phyloP scores from a whole-genome alignment of 2,329 filamentous ascomycete genomes.

The Salinomyces thailandicus region DNA sequence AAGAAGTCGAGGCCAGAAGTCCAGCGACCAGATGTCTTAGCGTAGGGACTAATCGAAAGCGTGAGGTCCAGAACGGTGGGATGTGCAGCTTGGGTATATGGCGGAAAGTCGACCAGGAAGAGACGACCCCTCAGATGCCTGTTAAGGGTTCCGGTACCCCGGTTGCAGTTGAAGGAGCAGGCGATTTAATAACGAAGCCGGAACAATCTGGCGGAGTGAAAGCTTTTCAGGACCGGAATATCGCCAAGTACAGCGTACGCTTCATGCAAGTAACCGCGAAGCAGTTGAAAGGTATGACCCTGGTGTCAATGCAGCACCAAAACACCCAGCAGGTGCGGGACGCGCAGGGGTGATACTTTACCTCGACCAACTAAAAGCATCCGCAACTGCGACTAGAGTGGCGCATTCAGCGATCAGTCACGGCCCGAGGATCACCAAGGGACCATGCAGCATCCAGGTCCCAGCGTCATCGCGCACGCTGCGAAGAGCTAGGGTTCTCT shows the following conservation, averaged over 20 bases:
- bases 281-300: conserved; percentile 1
- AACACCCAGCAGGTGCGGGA: conserved; percentile 1
- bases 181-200: background rate
- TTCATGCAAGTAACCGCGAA: background rate
- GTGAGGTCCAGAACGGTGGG: background rate
- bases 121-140: too few relatives aligned
- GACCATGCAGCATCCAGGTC: conserved; percentile 7
- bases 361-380: background rate
- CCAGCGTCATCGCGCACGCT: conserved; percentile 1
- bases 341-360: conserved; percentile 2
- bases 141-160: background rate
- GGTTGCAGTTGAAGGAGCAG: background rate
- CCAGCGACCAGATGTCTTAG: background rate
- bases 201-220: background rate
- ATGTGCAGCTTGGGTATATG: too few relatives aligned
- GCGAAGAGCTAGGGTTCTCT: background rate
- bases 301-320: conserved; percentile 2
- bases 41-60: background rate
- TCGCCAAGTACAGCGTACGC: conserved; percentile 1
- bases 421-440: conserved; percentile 8
- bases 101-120: too few relatives aligned
- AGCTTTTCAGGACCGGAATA: background rate
- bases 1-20: background rate
- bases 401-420: conserved; percentile 4
- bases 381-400: conserved; percentile 2